Conservation (phyloP, 495 filamentous ascomycete genomes). For the Neurospora hispaniola region DNA sequence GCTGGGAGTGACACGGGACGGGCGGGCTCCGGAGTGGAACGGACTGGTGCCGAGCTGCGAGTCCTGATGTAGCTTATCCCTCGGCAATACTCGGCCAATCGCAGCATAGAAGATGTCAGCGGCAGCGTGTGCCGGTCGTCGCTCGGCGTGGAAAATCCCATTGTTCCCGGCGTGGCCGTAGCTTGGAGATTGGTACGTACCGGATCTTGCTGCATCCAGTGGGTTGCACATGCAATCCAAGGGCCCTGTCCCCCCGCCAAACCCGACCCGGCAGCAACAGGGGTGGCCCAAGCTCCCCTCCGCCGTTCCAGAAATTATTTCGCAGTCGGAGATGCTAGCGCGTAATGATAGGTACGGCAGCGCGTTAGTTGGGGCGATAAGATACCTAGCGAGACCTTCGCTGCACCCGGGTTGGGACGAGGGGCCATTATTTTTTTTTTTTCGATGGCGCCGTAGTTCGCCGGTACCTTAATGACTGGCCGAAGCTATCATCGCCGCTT, state of each 20-base stretch:
- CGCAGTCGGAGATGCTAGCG: background rate
- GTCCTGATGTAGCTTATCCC: background rate
- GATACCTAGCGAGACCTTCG: background rate
- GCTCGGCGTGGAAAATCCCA: background rate
- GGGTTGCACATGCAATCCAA: background rate
- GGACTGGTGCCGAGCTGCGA: background rate
- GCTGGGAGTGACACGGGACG: background rate
- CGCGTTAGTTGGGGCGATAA: background rate
- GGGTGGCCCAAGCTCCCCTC: slow-evolving; percentile 3
- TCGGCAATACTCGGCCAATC: background rate
- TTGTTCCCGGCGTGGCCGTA: background rate
- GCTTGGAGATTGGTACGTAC: background rate
- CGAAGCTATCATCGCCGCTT: background rate
- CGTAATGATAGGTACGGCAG: background rate
- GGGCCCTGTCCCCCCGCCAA: background rate
- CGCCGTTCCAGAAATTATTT: background rate
- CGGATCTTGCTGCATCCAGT: background rate
- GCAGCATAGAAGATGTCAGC: background rate
- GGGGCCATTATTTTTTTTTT: background rate
- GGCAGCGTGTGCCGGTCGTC: background rate
- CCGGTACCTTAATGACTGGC: background rate
- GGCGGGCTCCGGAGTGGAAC: background rate
- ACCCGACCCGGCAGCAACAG: background rate
- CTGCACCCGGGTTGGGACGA: background rate
- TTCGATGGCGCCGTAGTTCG: background rate